Conservation (phyloP, 2,329 filamentous ascomycete genomes). For the Cladophialophora exuberans region DNA sequence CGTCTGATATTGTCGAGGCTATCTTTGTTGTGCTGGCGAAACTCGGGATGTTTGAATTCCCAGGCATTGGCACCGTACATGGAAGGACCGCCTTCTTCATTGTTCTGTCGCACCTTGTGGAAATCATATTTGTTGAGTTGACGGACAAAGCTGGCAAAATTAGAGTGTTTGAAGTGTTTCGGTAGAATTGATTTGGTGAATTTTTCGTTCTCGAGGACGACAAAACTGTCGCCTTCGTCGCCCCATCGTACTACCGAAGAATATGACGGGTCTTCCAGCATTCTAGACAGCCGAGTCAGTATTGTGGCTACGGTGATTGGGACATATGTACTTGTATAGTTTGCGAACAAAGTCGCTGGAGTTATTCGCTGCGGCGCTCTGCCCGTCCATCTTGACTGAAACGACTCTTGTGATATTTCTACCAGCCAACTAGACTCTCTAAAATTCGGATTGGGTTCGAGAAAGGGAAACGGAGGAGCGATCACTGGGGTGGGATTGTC, state of each 20-base stretch:
- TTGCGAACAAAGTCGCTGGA: constrained; percentile 98
- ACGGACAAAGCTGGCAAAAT: constrained; percentile 94
- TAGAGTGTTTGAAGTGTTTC: constrained; percentile 99
- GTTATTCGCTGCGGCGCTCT: constrained; percentile 65
- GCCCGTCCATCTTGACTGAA: constrained; percentile 23
- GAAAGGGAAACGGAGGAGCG: neutral
- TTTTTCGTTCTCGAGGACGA: constrained; percentile 97
- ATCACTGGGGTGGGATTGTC: neutral
- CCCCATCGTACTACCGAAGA: constrained; percentile 94
- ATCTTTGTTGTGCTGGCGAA: constrained; percentile 93
- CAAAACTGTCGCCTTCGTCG: constrained; percentile 91
- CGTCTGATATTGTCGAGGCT: constrained; percentile 94
- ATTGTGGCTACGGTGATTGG: constrained; percentile 5
- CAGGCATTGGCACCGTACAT: constrained; percentile 82
- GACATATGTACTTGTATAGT: constrained; percentile 81
- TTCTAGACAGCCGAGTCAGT: constrained; percentile 56
- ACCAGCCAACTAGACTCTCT: neutral
- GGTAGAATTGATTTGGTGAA: constrained; percentile 97
- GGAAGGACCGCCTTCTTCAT: constrained; percentile 80
- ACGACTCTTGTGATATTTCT: neutral
- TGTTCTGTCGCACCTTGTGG: constrained; percentile 93
- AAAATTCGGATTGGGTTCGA: neutral
- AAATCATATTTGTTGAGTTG: constrained; percentile 98
- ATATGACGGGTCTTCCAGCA: constrained; percentile 95
- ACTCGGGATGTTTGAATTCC: constrained; percentile 98